Conservation (phyloP, 75 land plant genomes). For the Pinus taeda region DNA sequence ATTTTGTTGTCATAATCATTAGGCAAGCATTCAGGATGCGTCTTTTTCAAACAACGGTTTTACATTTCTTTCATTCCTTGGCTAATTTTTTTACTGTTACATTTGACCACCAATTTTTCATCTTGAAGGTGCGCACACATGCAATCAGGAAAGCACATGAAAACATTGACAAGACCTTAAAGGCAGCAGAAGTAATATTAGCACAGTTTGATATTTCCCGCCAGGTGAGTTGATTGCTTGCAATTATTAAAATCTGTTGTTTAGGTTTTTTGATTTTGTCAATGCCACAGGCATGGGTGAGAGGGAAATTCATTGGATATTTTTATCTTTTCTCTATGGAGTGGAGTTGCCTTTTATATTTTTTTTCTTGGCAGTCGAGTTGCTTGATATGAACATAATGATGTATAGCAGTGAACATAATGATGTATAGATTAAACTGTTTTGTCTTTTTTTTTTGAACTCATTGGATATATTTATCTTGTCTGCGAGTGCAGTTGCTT, state of each 20-base stretch:
- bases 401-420: background rate
- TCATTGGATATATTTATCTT: background rate
- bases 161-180: slow-evolving; percentile 79
- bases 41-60: background rate
- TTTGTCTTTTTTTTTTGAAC: too few species aligned
- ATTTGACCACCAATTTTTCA: background rate
- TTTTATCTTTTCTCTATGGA: background rate
- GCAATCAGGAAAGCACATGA: slow-evolving; percentile 73
- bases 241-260: background rate
- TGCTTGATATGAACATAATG: background rate
- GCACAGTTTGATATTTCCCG: slow-evolving; percentile 76
- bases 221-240: slow-evolving; percentile 38
- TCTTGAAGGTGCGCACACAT: slow-evolving; percentile 64
- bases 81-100: background rate
- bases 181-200: slow-evolving; percentile 67
- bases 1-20: background rate
- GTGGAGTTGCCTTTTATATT: slow-evolving; percentile 2
- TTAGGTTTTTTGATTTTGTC: slow-evolving; percentile 6
- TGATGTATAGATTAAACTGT: too few species aligned
- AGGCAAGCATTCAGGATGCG: background rate
- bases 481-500: background rate
- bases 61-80: background rate
- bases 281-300: background rate
- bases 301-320: too few species aligned
- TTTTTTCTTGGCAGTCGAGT: background rate